These are phyloP conservation scores for Colletotrichum limetticola DNA, from an alignment of 2,329 filamentous ascomycete species.

Conservation along the genomic window DNA sequence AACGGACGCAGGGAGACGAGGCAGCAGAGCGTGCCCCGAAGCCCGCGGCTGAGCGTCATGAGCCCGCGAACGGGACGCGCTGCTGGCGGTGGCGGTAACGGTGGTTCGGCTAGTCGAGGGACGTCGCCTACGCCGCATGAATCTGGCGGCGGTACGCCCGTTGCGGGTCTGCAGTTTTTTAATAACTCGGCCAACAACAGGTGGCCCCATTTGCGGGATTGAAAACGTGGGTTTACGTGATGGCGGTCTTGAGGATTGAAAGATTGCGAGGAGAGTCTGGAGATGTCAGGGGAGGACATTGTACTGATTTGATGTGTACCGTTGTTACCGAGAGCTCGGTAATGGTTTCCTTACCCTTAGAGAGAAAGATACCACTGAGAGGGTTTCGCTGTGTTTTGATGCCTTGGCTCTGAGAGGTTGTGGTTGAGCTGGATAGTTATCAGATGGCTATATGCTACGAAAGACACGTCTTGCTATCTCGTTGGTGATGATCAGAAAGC, in stretches of 20 bases:
- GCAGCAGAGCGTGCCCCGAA: constrained; percentile 66
- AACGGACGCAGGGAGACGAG: constrained; percentile 66
- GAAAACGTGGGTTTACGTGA: not conserved
- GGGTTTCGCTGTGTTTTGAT: not conserved
- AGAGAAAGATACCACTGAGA: constrained; percentile 9
- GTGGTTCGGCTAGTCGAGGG: constrained; percentile 57
- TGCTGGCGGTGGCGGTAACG: constrained; percentile 22
- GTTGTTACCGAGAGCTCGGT: not conserved
- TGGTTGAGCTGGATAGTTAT: not conserved
- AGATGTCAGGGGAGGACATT: not conserved
- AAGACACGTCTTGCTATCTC: no score
- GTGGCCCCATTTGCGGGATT: constrained; percentile 58
- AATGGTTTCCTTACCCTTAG: not conserved
- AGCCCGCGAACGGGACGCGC: constrained; percentile 55
- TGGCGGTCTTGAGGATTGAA: no score
- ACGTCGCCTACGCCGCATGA: constrained; percentile 57
- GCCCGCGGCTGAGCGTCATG: constrained; percentile 64
- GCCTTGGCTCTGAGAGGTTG: not conserved
- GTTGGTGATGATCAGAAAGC: not conserved
- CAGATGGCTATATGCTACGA: not conserved
- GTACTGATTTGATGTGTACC: not conserved
- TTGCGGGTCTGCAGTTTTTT: constrained; percentile 52
- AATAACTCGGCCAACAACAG: constrained; percentile 51
- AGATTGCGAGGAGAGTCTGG: not conserved
- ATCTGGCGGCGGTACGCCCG: constrained; percentile 44